Evolutionary conservation across 2,329 filamentous ascomycete species (phyloP).

Genomic region (Xylariaceae sp.): DNA sequence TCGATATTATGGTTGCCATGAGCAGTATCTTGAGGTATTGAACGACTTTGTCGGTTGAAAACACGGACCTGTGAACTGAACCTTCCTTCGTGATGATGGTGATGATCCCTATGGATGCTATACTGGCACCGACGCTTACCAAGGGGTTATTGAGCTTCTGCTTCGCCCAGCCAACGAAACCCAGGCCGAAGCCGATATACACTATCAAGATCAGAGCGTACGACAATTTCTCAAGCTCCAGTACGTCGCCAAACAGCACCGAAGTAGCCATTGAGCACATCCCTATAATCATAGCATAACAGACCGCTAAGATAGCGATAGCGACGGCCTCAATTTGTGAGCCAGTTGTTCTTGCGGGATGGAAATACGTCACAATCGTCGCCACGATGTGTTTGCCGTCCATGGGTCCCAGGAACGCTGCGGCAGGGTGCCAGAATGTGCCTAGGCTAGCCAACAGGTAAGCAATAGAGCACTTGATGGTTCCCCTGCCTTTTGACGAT

Average conservation of each 20-base stretch:
- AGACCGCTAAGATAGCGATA: slow-evolving; percentile 77
- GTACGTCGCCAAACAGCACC: slow-evolving; percentile 73
- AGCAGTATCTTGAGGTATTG: slow-evolving; percentile 84
- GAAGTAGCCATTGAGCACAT: slow-evolving; percentile 89
- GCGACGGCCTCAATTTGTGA: slow-evolving; percentile 88
- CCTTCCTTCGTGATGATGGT: slow-evolving; percentile 91
- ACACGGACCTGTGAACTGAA: slow-evolving; percentile 80
- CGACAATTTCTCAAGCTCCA: slow-evolving; percentile 72
- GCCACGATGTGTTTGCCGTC: slow-evolving; percentile 95
- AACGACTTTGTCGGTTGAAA: slow-evolving; percentile 80
- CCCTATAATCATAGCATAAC: slow-evolving; percentile 78
- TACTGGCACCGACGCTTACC: slow-evolving; percentile 83
- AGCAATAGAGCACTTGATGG: slow-evolving; percentile 90
- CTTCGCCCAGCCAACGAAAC: slow-evolving; percentile 88
- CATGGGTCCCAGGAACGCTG: slow-evolving; percentile 76
- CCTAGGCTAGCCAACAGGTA: slow-evolving; percentile 87
- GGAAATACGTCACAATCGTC: slow-evolving; percentile 93
- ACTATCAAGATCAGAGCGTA: slow-evolving; percentile 81
- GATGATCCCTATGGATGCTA: slow-evolving; percentile 88
- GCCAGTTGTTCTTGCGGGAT: slow-evolving; percentile 83
- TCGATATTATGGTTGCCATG: slow-evolving; percentile 76
- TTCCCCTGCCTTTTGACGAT: slow-evolving; percentile 77
- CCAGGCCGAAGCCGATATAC: slow-evolving; percentile 85
- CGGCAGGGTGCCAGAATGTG: slow-evolving; percentile 79
- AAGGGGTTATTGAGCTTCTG: slow-evolving; percentile 78